Conservation (phyloP, 352 stramenopile species). For the Phytophthora colocasiae region DNA sequence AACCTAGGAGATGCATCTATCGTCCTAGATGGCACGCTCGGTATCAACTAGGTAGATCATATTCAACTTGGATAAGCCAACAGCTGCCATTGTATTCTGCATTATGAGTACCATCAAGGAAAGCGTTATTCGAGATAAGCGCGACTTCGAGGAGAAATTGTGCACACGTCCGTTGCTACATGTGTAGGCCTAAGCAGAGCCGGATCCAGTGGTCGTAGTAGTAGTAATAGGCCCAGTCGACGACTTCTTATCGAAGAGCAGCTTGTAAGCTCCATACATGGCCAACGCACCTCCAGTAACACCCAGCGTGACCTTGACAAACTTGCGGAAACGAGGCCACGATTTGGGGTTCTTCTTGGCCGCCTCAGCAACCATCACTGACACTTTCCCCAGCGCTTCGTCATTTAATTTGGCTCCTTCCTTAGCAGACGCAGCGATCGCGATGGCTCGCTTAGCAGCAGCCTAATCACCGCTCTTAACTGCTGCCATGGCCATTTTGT, state of each 20-base stretch:
- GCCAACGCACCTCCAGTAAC: neutral
- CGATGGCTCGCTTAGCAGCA: neutral
- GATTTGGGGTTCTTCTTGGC: neutral
- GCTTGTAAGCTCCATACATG: constrained; percentile 6
- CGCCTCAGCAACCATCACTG: neutral
- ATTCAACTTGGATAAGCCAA: too few species aligned
- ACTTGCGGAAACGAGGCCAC: constrained; percentile 1
- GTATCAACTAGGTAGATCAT: neutral
- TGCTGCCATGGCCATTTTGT: too few species aligned
- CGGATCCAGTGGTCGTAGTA: neutral
- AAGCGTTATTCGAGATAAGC: too few species aligned
- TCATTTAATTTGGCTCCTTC: neutral
- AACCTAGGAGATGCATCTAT: neutral
- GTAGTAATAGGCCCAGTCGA: neutral
- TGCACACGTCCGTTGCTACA: too few species aligned
- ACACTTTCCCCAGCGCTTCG: neutral
- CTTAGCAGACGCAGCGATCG: neutral
- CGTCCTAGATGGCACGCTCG: neutral
- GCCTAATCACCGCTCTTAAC: neutral
- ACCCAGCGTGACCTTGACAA: neutral
- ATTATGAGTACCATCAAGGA: too few species aligned
- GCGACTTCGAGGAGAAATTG: too few species aligned
- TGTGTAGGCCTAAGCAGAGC: too few species aligned
- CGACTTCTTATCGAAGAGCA: neutral
- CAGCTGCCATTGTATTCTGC: too few species aligned